Evolutionary conservation across 2,329 filamentous ascomycete genomes (phyloP), one percentile per base, ranked within the genome.

Genomic region (Elsinoe arachidis): DNA sequence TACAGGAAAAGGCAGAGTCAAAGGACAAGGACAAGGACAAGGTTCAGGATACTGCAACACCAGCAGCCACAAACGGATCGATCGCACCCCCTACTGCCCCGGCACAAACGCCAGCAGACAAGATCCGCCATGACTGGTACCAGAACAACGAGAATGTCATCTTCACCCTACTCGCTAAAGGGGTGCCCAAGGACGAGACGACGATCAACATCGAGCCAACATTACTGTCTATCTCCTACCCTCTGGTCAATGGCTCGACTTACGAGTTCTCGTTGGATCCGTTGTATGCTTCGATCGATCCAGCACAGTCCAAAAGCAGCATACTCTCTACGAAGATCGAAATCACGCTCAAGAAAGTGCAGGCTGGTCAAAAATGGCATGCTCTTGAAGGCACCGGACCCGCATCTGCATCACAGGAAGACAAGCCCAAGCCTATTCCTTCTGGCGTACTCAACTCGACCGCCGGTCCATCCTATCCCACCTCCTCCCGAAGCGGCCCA

Each of bases 311-410:
- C 17, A 85, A 77, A 44, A 81, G 76, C 63, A 80, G 77, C 1
- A 80, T 95, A 56, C 85, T 87, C 41, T 78, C 86, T 1, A 89
- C 84, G 66, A 96, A 96, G 69, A 78, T 95, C 56, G 90, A 95
- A 69, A 74, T 96, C 37, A 79, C 75, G 10, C 78, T 96, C 14
- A 78, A 78, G 60, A 96, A 96, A 70, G 74, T 78, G 39, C 76
- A 70, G 1, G 70, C 80, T 0, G 86, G 85, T 5, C 72, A 78
- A 52, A 91, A 88, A 68, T 93, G 89, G 89, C 70, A 77, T 23
- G 66, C 72, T 1, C 73, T 88, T 1, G 81, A 86, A 71, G 73
- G 74, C 14, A 68, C 68, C 14, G 66, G 69, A 46, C 61, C 57
- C 34, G 17, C 57, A 43, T 5, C 51, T 11, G 34, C 54, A 15